Conservation (phyloP, 371 early-diverging fungal genomes). For the Saksenaea vasiformis region DNA sequence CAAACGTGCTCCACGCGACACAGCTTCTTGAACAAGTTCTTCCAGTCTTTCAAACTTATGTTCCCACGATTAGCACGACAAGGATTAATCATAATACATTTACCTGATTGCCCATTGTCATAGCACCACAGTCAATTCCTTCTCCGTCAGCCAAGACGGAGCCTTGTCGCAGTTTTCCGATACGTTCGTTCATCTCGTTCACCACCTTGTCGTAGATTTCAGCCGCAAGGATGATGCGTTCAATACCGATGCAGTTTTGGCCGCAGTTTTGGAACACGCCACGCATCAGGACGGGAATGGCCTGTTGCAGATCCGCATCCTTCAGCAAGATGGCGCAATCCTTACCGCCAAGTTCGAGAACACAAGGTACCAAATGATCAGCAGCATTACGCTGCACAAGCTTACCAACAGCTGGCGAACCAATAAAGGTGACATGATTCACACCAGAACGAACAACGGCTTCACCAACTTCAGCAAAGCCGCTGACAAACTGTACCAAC, state of each 20-base stretch:
- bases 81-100: neutral
- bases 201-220: conserved; percentile 72
- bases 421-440: conserved; percentile 83
- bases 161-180: conserved; percentile 68
- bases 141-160: conserved; percentile 67
- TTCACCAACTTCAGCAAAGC: conserved; percentile 80
- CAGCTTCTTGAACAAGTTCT: conserved; percentile 66
- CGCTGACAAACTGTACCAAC: conserved; percentile 79
- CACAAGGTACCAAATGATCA: conserved; percentile 76
- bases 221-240: conserved; percentile 72
- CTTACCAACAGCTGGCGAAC: conserved; percentile 81
- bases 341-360: conserved; percentile 92
- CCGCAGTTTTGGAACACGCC: conserved; percentile 85
- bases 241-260: conserved; percentile 86
- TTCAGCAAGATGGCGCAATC: conserved; percentile 79
- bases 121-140: conserved; percentile 80
- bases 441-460: conserved; percentile 68
- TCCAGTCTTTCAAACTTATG: conserved; percentile 43
- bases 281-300: conserved; percentile 75
- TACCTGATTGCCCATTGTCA: conserved; percentile 69
- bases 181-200: conserved; percentile 54
- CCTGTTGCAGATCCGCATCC: conserved; percentile 72
- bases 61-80: neutral
- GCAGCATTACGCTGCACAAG: conserved; percentile 76
- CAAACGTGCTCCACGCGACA: conserved; percentile 75